phyloP scores from a whole-genome alignment of 768 basidiomycete genomes.

The Trametes sanguinea region DNA sequence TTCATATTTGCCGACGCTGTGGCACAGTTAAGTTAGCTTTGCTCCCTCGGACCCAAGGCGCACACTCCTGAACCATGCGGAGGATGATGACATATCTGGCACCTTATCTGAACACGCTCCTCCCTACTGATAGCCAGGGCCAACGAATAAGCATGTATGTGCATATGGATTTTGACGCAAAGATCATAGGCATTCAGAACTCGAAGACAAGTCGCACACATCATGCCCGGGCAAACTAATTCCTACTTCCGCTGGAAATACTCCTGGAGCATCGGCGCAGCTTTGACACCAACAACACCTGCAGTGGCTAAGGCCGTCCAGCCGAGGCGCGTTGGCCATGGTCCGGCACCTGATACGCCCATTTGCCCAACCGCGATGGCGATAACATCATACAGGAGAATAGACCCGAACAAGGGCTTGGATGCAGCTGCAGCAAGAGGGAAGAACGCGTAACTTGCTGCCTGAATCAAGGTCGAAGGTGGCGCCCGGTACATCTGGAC shows the following conservation, averaged over 20 bases:
- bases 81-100: no score
- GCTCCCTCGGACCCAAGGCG: no score
- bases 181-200: no score
- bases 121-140: no score
- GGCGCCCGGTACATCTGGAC: constrained; percentile 24
- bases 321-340: constrained; percentile 28
- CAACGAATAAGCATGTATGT: no score
- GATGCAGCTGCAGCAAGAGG: constrained; percentile 24
- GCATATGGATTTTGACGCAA: no score
- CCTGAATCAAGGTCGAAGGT: constrained; percentile 22
- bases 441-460: constrained; percentile 24
- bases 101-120: no score
- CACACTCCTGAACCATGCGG: no score
- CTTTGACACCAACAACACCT: constrained; percentile 26
- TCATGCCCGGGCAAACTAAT: neutral
- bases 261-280: neutral
- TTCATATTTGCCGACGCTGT: no score
- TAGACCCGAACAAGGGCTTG: constrained; percentile 26
- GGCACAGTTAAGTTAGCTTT: no score
- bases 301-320: constrained; percentile 28
- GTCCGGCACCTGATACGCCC: constrained; percentile 19
- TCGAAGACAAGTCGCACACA: no score
- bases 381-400: constrained; percentile 29
- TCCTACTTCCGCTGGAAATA: neutral
- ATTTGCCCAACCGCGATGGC: constrained; percentile 27